A percentile compares a stretch with the other conserved stretches of the same genome.
Conservation (phyloP, 2,329 filamentous ascomycete species). For the Phaeophleospora eucalypticola region DNA sequence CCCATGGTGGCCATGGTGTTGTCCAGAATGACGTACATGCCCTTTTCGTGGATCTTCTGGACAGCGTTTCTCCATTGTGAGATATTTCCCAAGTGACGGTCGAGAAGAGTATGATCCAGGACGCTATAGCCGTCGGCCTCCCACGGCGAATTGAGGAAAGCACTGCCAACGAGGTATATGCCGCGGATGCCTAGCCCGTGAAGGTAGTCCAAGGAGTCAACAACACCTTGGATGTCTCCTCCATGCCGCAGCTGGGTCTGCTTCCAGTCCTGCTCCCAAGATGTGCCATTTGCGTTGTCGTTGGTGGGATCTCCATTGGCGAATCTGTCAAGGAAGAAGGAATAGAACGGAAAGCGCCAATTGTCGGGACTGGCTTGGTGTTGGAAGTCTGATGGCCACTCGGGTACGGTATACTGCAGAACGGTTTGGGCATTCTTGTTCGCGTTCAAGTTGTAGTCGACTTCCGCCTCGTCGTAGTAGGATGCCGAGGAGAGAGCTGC, state of each 20-base stretch:
- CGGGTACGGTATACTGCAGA: conserved; percentile 51
- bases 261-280: conserved; percentile 57
- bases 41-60: conserved; percentile 56
- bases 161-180: conserved; percentile 60
- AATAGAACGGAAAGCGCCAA: conserved; percentile 65
- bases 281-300: conserved; percentile 58
- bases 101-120: conserved; percentile 57
- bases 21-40: conserved; percentile 64
- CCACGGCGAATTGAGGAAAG: conserved; percentile 63
- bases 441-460: conserved; percentile 58
- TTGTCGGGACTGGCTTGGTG: conserved; percentile 54
- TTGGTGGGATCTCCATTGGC: conserved; percentile 63
- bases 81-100: conserved; percentile 59
- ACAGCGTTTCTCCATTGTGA: conserved; percentile 55
- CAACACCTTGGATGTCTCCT: conserved; percentile 55
- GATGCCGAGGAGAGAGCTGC: conserved; percentile 23
- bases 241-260: conserved; percentile 62
- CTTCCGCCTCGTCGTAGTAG: conserved; percentile 47
- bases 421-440: conserved; percentile 55
- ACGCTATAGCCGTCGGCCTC: conserved; percentile 57
- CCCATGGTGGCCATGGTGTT: conserved; percentile 64
- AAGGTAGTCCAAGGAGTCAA: conserved; percentile 61
- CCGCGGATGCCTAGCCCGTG: conserved; percentile 60
- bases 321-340: conserved; percentile 60
- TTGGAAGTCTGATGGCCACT: conserved; percentile 41